Base-by-base conservation (phyloP, 1,139 yeast species). In the Groenewaldozyma auringiensis region DNA sequence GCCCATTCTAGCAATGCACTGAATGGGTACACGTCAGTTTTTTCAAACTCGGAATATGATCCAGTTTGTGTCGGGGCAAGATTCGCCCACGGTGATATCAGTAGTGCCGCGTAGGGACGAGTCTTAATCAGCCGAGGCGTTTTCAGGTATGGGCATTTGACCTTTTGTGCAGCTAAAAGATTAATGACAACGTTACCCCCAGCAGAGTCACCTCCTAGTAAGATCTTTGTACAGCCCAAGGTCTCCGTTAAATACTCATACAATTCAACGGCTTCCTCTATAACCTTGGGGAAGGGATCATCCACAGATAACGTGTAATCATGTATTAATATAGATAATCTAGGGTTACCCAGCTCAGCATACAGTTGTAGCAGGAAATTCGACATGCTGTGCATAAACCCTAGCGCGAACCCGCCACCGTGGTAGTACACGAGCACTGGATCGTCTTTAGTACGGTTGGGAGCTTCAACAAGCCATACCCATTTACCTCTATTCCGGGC, bases 51-150 rank as follows among this genome's bases (percentile, higher is more conserved):
- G 11, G 14, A 21, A 31, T 43, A 43, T 6, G 43, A 39, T n/a
- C 46, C 43, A 4, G 29, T 35, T n/a, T 39, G 27, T 35, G 33
- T 25, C 3, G 46, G 43, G 21, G 33, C 43, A 2, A 72, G 65
- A 46, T 68, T 62, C 17, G 67, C 62, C 76, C 77, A 72, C 2
- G 77, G 76, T 18, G 75, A 69, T 8, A 69, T 53, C 32, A 70
- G 56, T 1, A 70, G 51, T 29, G 64, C 55, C 1, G 68, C 62
- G 3, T 20, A 16, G 16, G 46, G 46, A 21, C 11, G 16, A 9
- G 25, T 36, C 16, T 32, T 40, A 8, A 32, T 17, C 17, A 50
- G 36, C 2, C 45, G 21, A 16, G 42, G 21, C 20, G 49, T 50
- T 9, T 47, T 43, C 34, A 49, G 67, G 40, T 66, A 65, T 1